These are phyloP conservation scores for Synchytrium microbalum DNA, from an alignment of 371 early-diverging fungal genomes.

Conservation along the genomic window DNA sequence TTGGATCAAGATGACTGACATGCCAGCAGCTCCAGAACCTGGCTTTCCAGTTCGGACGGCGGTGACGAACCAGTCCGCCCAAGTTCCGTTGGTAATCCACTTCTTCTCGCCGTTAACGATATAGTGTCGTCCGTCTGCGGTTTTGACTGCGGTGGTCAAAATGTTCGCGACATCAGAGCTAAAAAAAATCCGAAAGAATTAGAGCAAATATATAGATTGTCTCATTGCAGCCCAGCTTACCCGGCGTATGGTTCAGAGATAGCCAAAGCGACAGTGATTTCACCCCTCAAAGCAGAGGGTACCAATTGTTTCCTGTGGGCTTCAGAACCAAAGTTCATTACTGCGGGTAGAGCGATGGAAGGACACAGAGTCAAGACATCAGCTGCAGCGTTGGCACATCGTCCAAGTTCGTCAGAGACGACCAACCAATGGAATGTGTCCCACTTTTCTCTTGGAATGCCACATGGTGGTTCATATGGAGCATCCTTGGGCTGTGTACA, in stretches of 20 bases:
- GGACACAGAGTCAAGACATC: slow-evolving; percentile 40
- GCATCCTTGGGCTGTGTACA: neutral
- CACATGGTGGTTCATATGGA: slow-evolving; percentile 5
- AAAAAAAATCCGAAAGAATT: too few species aligned
- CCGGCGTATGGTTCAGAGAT: slow-evolving; percentile 31
- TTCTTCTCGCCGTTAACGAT: slow-evolving; percentile 45
- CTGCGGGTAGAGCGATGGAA: slow-evolving; percentile 46
- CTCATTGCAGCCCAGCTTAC: too few species aligned
- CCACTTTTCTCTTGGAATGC: slow-evolving; percentile 6
- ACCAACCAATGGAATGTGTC: slow-evolving; percentile 13
- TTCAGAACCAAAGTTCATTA: slow-evolving; percentile 37
- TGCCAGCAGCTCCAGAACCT: slow-evolving; percentile 27
- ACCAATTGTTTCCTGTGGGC: slow-evolving; percentile 25
- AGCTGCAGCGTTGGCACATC: slow-evolving; percentile 11
- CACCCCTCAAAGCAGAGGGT: slow-evolving; percentile 25
- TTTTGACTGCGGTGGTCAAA: slow-evolving; percentile 23
- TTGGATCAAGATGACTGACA: too few species aligned
- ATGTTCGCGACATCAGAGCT: slow-evolving; percentile 37
- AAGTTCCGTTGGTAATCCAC: slow-evolving; percentile 36
- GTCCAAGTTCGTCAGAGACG: slow-evolving; percentile 10
- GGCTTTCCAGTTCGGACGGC: slow-evolving; percentile 36
- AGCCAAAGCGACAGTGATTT: slow-evolving; percentile 36
- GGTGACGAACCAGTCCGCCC: slow-evolving; percentile 33
- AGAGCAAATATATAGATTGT: too few species aligned
- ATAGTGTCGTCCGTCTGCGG: slow-evolving; percentile 28